Percentiles rank a stretch among this genome's conserved stretches.
Evolutionary conservation across 73 alveolate species (phyloP).

Genomic region (Stentor roeselii): DNA sequence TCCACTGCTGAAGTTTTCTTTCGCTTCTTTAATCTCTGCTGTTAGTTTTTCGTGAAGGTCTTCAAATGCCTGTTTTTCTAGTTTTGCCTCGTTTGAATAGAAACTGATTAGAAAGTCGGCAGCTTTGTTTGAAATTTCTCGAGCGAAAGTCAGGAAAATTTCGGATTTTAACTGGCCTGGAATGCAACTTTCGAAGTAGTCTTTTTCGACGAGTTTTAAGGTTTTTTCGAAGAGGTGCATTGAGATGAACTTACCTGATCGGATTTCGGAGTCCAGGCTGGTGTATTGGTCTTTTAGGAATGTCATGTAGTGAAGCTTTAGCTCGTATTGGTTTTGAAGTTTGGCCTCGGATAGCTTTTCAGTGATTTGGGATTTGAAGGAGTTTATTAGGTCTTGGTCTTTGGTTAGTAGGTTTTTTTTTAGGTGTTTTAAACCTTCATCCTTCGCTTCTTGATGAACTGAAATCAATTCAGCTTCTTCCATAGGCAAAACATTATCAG

Average conservation of each 20-base stretch:
- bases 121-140: slow-evolving; percentile 4
- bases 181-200: background rate
- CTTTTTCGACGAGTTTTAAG: slow-evolving; percentile 26
- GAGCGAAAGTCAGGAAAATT: background rate
- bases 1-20: slow-evolving; percentile 48
- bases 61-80: slow-evolving; percentile 46
- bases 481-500: background rate
- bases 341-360: background rate
- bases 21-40: slow-evolving; percentile 60
- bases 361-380: background rate
- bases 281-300: slow-evolving; percentile 55
- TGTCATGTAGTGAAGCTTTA: slow-evolving; percentile 36
- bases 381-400: background rate
- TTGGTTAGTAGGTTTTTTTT: background rate
- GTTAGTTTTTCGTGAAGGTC: slow-evolving; percentile 62
- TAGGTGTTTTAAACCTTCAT: background rate
- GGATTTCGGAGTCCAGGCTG: slow-evolving; percentile 53
- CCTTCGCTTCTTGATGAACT: background rate
- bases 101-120: slow-evolving; percentile 29
- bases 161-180: background rate
- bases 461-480: background rate
- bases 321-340: slow-evolving; percentile 28
- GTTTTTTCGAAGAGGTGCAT: slow-evolving; percentile 54
- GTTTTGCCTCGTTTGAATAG: slow-evolving; percentile 53
- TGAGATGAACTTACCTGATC: slow-evolving; percentile 57